Evolutionary conservation across 2,329 filamentous ascomycete species (phyloP).

Genomic region (Cyanodermella asteris): DNA sequence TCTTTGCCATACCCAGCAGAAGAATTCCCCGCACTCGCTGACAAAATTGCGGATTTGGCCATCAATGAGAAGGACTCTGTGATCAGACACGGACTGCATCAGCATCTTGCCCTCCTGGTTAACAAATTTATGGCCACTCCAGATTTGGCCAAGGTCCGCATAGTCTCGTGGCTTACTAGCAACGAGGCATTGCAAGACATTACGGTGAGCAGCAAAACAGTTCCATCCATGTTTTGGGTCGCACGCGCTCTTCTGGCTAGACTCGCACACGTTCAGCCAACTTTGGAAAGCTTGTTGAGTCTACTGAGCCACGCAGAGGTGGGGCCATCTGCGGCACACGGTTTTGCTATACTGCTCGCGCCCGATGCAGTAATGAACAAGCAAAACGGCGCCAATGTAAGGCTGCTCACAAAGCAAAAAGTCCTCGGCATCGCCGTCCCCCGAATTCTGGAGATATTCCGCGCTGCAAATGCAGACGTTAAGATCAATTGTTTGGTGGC

Average conservation of each 20-base stretch:
- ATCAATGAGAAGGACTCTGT: slow-evolving; percentile 7
- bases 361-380: slow-evolving; percentile 39
- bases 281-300: slow-evolving; percentile 28
- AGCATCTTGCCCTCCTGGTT: slow-evolving; percentile 14
- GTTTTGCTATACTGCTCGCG: slow-evolving; percentile 36
- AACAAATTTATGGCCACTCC: slow-evolving; percentile 17
- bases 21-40: no score
- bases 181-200: slow-evolving; percentile 3
- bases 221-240: slow-evolving; percentile 37
- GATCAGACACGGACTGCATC: no score
- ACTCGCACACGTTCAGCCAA: slow-evolving; percentile 24
- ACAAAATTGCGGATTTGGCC: slow-evolving; percentile 1
- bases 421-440: slow-evolving; percentile 38
- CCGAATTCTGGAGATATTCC: slow-evolving; percentile 30
- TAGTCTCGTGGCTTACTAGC: slow-evolving; percentile 2
- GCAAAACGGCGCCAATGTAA: slow-evolving; percentile 38
- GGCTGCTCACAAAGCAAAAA: slow-evolving; percentile 40
- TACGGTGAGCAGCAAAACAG: slow-evolving; percentile 9
- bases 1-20: slow-evolving; percentile 14
- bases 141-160: slow-evolving; percentile 5
- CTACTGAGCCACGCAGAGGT: slow-evolving; percentile 24
- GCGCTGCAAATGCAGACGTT: slow-evolving; percentile 18
- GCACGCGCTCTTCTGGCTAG: slow-evolving; percentile 38
- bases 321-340: slow-evolving; percentile 29
- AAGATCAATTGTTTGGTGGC: slow-evolving; percentile 43